phyloP scores from a whole-genome alignment of 768 basidiomycete genomes.

The Neoboletus subvelutipes region DNA sequence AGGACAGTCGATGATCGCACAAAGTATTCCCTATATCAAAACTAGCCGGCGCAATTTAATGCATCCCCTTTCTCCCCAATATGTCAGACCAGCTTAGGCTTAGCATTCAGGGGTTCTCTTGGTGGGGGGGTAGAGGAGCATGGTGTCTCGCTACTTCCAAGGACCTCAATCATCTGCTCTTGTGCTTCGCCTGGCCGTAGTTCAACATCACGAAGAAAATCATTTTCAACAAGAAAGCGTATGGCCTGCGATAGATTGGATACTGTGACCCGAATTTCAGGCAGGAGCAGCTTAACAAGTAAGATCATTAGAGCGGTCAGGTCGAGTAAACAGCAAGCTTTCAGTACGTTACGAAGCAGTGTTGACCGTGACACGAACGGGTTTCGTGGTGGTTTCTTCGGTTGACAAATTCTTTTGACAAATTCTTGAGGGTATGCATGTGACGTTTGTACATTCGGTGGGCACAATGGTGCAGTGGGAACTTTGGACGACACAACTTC shows the following conservation, averaged over 20 bases:
- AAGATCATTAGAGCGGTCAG: constrained; percentile 7
- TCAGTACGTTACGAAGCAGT: constrained; percentile 74
- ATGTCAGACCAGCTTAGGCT: background rate
- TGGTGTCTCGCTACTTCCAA: constrained; percentile 30
- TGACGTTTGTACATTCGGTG: constrained; percentile 11
- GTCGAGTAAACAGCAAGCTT: background rate
- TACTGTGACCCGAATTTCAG: constrained; percentile 84
- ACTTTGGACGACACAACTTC: constrained; percentile 59
- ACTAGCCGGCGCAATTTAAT: background rate
- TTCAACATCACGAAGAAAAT: constrained; percentile 82
- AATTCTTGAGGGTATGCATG: constrained; percentile 5
- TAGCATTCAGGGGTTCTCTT: background rate
- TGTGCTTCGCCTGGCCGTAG: constrained; percentile 74
- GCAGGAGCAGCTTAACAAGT: constrained; percentile 62
- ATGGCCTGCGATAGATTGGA: constrained; percentile 94
- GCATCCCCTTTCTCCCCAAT: background rate
- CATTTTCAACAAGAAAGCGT: constrained; percentile 85
- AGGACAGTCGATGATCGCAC: constrained; percentile 13
- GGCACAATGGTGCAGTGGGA: constrained; percentile 8
- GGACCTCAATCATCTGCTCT: constrained; percentile 60
- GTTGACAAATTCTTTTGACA: constrained; percentile 37
- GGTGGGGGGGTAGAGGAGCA: background rate
- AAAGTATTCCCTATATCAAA: background rate
- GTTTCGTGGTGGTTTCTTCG: constrained; percentile 53
- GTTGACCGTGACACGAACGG: constrained; percentile 68